phyloP scores from a whole-genome alignment of 345 rosid genomes.

The Cardamine occulta region DNA sequence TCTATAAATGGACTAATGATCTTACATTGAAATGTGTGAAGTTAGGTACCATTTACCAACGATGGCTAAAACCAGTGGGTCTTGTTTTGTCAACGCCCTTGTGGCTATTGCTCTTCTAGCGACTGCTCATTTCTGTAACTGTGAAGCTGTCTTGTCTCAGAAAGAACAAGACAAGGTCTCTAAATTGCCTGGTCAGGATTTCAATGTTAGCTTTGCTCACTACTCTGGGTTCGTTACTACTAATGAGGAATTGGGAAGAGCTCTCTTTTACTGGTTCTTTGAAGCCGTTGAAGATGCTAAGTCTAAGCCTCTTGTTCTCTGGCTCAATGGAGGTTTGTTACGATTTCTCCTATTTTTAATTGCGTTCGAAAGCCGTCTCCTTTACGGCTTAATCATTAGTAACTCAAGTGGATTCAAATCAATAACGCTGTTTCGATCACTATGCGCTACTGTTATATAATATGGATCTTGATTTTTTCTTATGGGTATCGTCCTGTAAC shows the following conservation, averaged over 20 bases:
- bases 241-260: constrained; percentile 65
- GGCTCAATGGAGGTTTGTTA: constrained; percentile 82
- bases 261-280: constrained; percentile 84
- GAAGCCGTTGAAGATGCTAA: constrained; percentile 77
- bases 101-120: constrained; percentile 29
- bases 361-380: constrained; percentile 2
- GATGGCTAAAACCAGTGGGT: constrained; percentile 37
- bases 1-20: constrained; percentile 21
- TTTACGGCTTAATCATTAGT: neutral
- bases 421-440: neutral
- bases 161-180: constrained; percentile 68
- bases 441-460: constrained; percentile 14
- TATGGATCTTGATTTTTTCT: constrained; percentile 12
- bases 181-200: constrained; percentile 70
- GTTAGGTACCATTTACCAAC: constrained; percentile 9
- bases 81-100: constrained; percentile 34
- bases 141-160: constrained; percentile 45
- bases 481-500: constrained; percentile 4
- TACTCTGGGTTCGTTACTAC: constrained; percentile 77
- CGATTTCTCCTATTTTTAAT: neutral
- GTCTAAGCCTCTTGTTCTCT: constrained; percentile 87
- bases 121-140: constrained; percentile 31
- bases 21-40: constrained; percentile 1
- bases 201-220: constrained; percentile 68
- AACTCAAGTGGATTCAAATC: neutral